Percentiles rank a stretch among this genome's conserved stretches.
phyloP scores from a whole-genome alignment of 2,329 filamentous ascomycete genomes.

The Biscogniauxia mediterranea region DNA sequence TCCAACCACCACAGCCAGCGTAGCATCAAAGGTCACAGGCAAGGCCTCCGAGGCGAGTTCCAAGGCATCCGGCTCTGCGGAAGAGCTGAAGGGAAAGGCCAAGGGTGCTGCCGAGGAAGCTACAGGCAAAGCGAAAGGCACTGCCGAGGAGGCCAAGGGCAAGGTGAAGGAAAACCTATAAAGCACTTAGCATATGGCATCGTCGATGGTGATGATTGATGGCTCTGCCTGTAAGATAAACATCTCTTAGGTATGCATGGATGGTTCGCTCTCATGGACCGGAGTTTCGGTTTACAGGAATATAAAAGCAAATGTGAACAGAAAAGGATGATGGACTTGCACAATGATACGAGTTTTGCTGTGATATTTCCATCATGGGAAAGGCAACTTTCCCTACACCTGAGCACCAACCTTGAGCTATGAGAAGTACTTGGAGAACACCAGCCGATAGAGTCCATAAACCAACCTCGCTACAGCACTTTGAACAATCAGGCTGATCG shows the following conservation, averaged over 20 bases:
- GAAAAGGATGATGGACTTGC: neutral
- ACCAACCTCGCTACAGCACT: no score
- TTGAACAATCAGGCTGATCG: no score
- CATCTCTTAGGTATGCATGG: neutral
- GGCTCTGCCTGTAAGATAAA: no score
- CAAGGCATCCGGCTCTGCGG: constrained; percentile 36
- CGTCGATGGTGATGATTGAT: neutral
- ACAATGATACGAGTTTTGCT: neutral
- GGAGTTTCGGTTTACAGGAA: neutral
- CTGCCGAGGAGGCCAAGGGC: constrained; percentile 35
- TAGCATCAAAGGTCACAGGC: constrained; percentile 49
- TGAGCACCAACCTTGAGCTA: no score
- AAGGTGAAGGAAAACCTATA: constrained; percentile 32
- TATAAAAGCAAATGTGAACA: neutral
- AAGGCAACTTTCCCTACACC: no score
- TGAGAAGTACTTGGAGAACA: no score
- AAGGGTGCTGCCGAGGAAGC: constrained; percentile 38
- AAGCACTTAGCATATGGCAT: neutral
- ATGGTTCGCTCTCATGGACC: neutral
- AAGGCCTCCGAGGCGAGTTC: constrained; percentile 36
- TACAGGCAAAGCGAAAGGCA: constrained; percentile 22
- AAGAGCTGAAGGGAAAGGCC: constrained; percentile 37
- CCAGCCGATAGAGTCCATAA: no score
- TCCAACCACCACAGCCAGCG: constrained; percentile 29
- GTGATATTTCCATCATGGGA: neutral